Evolutionary conservation across 345 rosid genomes (phyloP), one percentile per base, ranked within the genome.

Genomic region (Xanthoceras sorbifolium): DNA sequence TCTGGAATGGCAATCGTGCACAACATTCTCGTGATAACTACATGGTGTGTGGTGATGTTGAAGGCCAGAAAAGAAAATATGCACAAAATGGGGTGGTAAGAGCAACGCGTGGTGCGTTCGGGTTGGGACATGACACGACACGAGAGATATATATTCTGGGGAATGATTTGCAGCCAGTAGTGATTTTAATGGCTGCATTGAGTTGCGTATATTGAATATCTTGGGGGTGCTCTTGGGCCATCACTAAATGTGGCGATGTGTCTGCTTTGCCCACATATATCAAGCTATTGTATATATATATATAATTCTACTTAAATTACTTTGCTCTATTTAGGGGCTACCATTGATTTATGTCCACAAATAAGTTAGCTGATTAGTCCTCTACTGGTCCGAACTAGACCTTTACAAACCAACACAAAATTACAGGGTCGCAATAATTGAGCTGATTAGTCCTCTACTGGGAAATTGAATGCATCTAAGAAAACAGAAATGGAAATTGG

Each of bases 231-330:
- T 31, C 57, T 31, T 23, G 3, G 38, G 28, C 6, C 46, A 42
- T 42, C 11, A 9, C 18, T 52, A 9, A 28, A 25, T 15, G 48
- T 50, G 48, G 71, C 26, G 57, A 79, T 79, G 83, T 79, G 81
- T 76, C 80, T 59, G 8, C 32, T 36, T 23, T 34, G 26, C 32
- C 69, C 73, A 55, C 80, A 34, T 38, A 68, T 29, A 69, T 78
- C 50, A 61, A 38, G 28, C 28, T 42, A n/a, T n/a, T n/a, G n/a
- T n/a, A n/a, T n/a, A n/a, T n/a, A n/a, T n/a, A n/a, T n/a, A n/a
- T n/a, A 11, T 52, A 60, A 71, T 77, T 69, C 70, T 5, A 31
- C 42, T 23, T 79, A 18, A 60, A 67, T 60, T 52, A 67, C 17
- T 73, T 36, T n/a, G 69, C 31, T 44, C 2, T 38, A 18, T 29